Percentiles rank a stretch among this genome's conserved stretches.
Conservation (phyloP, 495 filamentous ascomycete genomes). For the Penicillium cosmopolitanum region DNA sequence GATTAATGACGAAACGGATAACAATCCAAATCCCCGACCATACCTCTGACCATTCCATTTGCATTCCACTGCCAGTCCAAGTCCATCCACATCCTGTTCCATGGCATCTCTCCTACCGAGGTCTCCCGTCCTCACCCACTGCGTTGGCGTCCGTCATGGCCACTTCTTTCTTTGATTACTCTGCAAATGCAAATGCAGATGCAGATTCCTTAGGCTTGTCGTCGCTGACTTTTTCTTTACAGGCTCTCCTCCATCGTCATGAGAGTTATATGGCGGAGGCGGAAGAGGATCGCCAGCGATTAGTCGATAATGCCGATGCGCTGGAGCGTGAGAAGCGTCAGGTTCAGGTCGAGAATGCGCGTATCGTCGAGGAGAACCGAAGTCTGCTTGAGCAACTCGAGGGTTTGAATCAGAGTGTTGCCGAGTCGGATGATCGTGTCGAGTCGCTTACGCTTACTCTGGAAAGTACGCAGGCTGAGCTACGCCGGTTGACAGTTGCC, state of each 20-base stretch:
- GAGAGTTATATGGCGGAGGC: slow-evolving; percentile 91
- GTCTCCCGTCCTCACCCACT: slow-evolving; percentile 36
- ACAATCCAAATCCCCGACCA: too few relatives aligned
- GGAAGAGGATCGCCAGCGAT: slow-evolving; percentile 74
- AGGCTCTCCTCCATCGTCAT: slow-evolving; percentile 90
- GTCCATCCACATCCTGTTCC: not conserved
- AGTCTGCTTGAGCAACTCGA: slow-evolving; percentile 80
- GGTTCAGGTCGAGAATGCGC: slow-evolving; percentile 73
- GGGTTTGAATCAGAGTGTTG: slow-evolving; percentile 70
- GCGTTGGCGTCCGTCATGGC: slow-evolving; percentile 46
- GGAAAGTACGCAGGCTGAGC: slow-evolving; percentile 72
- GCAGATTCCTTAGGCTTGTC: slow-evolving; percentile 23
- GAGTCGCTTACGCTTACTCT: slow-evolving; percentile 72
- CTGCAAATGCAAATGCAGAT: slow-evolving; percentile 17
- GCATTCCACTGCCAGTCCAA: slow-evolving; percentile 2
- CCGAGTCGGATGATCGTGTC: slow-evolving; percentile 75
- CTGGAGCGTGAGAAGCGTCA: slow-evolving; percentile 77
- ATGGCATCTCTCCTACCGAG: slow-evolving; percentile 23
- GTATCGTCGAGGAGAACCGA: slow-evolving; percentile 78
- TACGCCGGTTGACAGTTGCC: slow-evolving; percentile 71
- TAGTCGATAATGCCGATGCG: slow-evolving; percentile 69
- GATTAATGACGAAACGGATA: not conserved
- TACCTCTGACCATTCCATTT: not conserved
- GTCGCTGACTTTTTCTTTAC: slow-evolving; percentile 71
- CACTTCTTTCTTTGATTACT: slow-evolving; percentile 24